Percentiles rank a stretch among this genome's conserved stretches.
Conservation (phyloP, 2,329 filamentous ascomycete species). For the Ceratocystis harringtonii region DNA sequence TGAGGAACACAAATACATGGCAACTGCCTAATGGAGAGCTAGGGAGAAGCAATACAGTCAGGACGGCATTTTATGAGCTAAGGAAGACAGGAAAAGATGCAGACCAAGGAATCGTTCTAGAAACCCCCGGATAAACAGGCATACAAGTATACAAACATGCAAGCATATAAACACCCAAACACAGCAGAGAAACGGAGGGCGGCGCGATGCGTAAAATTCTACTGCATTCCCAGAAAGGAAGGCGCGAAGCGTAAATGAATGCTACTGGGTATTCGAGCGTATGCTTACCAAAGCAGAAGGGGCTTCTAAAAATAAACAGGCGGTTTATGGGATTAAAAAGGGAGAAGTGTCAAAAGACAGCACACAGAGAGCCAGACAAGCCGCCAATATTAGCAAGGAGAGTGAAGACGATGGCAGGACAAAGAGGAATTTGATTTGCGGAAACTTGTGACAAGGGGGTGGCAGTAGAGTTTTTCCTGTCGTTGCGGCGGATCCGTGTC, state of each 20-base stretch:
- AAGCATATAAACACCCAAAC: too few relatives aligned
- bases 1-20: neutral
- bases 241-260: too few relatives aligned
- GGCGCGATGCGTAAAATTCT: too few relatives aligned
- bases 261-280: too few relatives aligned
- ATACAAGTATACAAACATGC: too few relatives aligned
- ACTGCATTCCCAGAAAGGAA: too few relatives aligned
- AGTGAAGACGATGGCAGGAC: neutral
- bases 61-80: neutral
- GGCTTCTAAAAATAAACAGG: too few relatives aligned
- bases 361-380: too few relatives aligned
- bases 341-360: too few relatives aligned
- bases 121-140: neutral
- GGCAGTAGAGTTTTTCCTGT: neutral
- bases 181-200: too few relatives aligned
- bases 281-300: too few relatives aligned
- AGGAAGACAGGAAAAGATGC: neutral
- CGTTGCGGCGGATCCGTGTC: neutral
- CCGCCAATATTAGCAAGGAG: neutral
- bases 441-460: conserved; percentile 2
- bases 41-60: neutral
- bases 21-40: neutral
- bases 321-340: too few relatives aligned
- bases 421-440: neutral
- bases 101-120: neutral